Evolutionary conservation across 495 filamentous ascomycete genomes (phyloP).

Genomic region (Hyphodiscus hymeniophilus): DNA sequence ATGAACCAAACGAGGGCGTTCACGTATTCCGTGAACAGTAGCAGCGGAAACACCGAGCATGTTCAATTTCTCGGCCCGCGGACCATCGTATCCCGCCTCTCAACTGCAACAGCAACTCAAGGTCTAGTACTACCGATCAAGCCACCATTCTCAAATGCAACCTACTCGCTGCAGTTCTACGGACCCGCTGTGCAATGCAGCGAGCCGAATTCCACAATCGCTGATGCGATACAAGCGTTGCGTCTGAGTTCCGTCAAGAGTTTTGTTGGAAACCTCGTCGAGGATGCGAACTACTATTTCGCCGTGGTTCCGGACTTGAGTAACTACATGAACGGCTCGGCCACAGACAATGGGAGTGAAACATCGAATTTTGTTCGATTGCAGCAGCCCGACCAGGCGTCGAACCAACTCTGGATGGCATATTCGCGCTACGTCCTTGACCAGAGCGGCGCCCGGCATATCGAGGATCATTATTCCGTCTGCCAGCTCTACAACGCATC

Average conservation of each 20-base stretch:
- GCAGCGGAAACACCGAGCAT: neutral
- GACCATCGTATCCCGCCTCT: slow-evolving; percentile 16
- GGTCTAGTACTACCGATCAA: slow-evolving; percentile 15
- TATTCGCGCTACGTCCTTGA: slow-evolving; percentile 3
- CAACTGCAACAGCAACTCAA: slow-evolving; percentile 13
- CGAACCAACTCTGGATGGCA: slow-evolving; percentile 20
- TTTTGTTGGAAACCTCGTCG: neutral
- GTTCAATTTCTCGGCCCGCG: slow-evolving; percentile 15
- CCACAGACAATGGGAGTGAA: neutral
- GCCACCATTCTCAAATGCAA: slow-evolving; percentile 12
- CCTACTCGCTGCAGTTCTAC: slow-evolving; percentile 13
- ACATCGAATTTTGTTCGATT: neutral
- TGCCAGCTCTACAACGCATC: slow-evolving; percentile 3
- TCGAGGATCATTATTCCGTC: neutral
- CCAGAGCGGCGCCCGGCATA: neutral
- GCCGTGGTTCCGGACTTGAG: slow-evolving; percentile 6
- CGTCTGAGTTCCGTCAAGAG: neutral
- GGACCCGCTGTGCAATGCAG: slow-evolving; percentile 17
- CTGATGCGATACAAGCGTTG: neutral
- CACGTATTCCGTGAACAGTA: slow-evolving; percentile 6
- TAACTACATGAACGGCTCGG: too few relatives aligned
- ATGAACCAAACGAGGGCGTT: neutral
- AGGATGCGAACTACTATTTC: neutral
- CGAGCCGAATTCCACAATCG: slow-evolving; percentile 2
- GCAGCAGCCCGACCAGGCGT: slow-evolving; percentile 2